phyloP scores from a whole-genome alignment of 495 filamentous ascomycete species.

The Penicillium simplicissimum region DNA sequence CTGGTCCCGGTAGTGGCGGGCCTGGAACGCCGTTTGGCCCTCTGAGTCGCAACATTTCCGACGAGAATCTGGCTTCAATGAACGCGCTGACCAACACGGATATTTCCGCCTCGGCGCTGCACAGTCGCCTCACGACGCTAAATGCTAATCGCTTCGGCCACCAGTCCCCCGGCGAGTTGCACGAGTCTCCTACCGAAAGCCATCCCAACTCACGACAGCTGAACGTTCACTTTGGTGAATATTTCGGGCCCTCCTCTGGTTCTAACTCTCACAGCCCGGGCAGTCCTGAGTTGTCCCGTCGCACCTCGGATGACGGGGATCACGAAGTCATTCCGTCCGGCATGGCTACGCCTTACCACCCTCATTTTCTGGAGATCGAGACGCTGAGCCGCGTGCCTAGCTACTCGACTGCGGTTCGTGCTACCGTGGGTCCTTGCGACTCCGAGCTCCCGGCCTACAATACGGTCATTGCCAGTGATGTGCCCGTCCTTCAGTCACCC shows the following conservation, averaged over 20 bases:
- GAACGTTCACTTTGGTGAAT: constrained; percentile 34
- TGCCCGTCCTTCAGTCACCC: constrained; percentile 39
- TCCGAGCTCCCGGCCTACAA: constrained; percentile 54
- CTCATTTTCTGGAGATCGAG: constrained; percentile 62
- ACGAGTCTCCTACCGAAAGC: constrained; percentile 25
- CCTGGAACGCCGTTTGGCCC: constrained; percentile 72
- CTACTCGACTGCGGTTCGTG: constrained; percentile 73
- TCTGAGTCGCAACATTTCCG: constrained; percentile 73
- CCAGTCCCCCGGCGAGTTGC: constrained; percentile 25
- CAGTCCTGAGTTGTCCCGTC: constrained; percentile 50
- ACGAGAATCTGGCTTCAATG: constrained; percentile 72
- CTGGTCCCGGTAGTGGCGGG: constrained; percentile 63
- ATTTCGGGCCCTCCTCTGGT: constrained; percentile 34
- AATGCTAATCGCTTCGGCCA: constrained; percentile 34
- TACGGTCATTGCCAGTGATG: constrained; percentile 41
- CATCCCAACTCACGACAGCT: constrained; percentile 29
- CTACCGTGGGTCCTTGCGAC: constrained; percentile 53
- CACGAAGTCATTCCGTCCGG: constrained; percentile 49
- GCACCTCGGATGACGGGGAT: constrained; percentile 60
- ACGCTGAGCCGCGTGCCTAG: constrained; percentile 74
- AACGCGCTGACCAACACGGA: constrained; percentile 56
- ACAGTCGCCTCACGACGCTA: constrained; percentile 62
- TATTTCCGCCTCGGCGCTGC: constrained; percentile 57
- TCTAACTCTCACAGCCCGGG: constrained; percentile 40
- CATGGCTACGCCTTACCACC: constrained; percentile 60